Evolutionary conservation across 2,329 filamentous ascomycete species (phyloP), one percentile per base, ranked within the genome.

Genomic region (Pseudovirgaria hyperparasitica): DNA sequence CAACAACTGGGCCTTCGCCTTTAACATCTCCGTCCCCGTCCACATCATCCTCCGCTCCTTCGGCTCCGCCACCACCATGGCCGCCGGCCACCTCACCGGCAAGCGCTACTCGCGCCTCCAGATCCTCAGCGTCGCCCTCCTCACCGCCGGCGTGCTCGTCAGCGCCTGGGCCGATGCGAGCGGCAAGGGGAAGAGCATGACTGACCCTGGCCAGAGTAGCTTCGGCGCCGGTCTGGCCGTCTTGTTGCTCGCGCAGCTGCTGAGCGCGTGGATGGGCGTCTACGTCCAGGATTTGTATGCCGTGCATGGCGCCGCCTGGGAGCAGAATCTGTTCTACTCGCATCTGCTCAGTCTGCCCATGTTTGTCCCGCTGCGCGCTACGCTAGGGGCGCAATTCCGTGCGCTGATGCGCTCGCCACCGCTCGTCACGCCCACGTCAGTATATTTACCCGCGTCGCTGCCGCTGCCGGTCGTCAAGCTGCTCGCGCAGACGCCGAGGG

Each of bases 1-100:
- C 47, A 98, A 98, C 58, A 98, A 98, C 45, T 87, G 87, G 63
- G 90, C 87, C 5, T 98, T 98, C 54, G 86, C 84, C 36, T 98
- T 94, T 58, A 76, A 85, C 42, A 96, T 98, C 30, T 93, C 85
- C 5, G 84, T 98, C 0, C 90, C 90, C 2, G 75, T 98, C 25
- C 90, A 98, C 49, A 98, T 98, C 43, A 96, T 98, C 39, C 65
- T 98, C 16, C 74, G 90, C 28, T 94, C 86, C 25, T 92, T 87
- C 26, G 90, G 90, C 10, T 93, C 86, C 43, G 92, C 96, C 35
- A 92, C 86, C 4, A 96, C 90, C 6, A 92, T 98, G 72, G 57
- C 76, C 10, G 82, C 87, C n/a, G 90, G 90, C 3, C 85, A 76
- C 45, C 41, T 92, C 9, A 85, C 78, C 45, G 87, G 87, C 21